Evolutionary conservation across 306 rosid genomes (phyloP), one percentile per base, ranked within the genome.

Genomic region (Lathyrus tuberosus): DNA sequence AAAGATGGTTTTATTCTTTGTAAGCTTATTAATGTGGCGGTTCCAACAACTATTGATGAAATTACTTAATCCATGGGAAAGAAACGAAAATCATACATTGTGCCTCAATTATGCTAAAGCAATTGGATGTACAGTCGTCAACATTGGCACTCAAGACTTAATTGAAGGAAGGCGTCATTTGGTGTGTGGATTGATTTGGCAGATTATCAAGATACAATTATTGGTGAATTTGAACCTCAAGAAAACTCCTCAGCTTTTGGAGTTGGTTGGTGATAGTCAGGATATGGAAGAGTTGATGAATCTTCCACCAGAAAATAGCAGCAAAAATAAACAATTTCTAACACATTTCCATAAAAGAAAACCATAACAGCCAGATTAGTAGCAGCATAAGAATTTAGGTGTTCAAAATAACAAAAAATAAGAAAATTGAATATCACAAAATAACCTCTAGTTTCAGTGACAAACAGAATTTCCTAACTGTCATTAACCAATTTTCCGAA

Each of bases 61-160:
- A 78, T 73, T 84, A 43, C 97, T 94, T 59, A 94, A 94, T 66
- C 99, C 99, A 10, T 94, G 99, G 99, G 99, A 94, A 82, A 91
- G 99, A 73, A 94, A 91, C 73, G 97, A 91, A 80, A 94, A 94
- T 49, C 99, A 94, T 77, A 94, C 99, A 15, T 92, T 94, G 26
- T 94, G 99, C 66, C 96, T 94, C 81, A 94, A 94, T 81, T 94
- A 97, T 77, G 97, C 99, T 31, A 94, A 94, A 83, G 99, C 99
- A 65, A 91, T 94, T 78, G 99, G 99, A 67, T 94, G 99, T 52
- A 94, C 99, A 1, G 99, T 94, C 0, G 97, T 94, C 71, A 94
- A 94, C 67, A 91, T 94, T 76, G 99, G 99, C 64, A 91, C 96
- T n/a, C 95, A 91, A 76, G 99, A 94, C 74, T 88, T 94, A 62